These are phyloP conservation scores for Babesia bigemina DNA, from an alignment of 169 alveolate genomes.

Conservation along the genomic window DNA sequence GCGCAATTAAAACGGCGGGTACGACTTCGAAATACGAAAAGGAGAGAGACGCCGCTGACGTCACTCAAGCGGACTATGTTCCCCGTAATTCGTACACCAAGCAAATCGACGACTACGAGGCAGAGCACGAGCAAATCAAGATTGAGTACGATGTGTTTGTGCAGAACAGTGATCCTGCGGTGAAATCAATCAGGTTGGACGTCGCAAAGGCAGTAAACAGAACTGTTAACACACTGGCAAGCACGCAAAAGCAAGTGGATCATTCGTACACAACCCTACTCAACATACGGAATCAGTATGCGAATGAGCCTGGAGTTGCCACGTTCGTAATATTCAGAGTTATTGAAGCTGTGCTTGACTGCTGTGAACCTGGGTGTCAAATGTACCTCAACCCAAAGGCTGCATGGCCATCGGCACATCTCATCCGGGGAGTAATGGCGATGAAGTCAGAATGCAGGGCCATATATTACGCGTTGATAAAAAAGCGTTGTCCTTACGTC, in stretches of 20 bases:
- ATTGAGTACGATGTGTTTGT: conserved; percentile 13
- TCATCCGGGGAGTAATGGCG: conserved; percentile 26
- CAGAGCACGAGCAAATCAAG: conserved; percentile 6
- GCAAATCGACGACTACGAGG: conserved; percentile 16
- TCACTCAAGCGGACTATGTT: not conserved
- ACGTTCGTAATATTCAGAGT: conserved; percentile 35
- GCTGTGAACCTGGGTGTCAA: conserved; percentile 66
- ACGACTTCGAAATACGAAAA: no score
- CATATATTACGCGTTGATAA: conserved; percentile 12
- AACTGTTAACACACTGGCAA: conserved; percentile 53
- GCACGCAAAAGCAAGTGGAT: conserved; percentile 53
- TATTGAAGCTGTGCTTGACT: conserved; percentile 45
- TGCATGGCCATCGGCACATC: conserved; percentile 66
- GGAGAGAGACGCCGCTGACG: no score
- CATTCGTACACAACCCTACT: conserved; percentile 22
- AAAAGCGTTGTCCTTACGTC: conserved; percentile 1
- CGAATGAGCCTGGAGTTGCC: conserved; percentile 5
- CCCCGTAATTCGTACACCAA: conserved; percentile 25
- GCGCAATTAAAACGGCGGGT: no score
- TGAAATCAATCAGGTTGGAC: conserved; percentile 21
- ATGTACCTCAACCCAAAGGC: conserved; percentile 65
- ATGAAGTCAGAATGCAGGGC: not conserved
- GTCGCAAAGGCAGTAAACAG: conserved; percentile 37
- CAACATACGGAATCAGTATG: conserved; percentile 8
- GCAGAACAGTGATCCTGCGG: conserved; percentile 1